Percentiles rank a stretch among this genome's conserved stretches.
Evolutionary conservation across 495 filamentous ascomycete species (phyloP).

Genomic region (Aspergillus mulundensis): DNA sequence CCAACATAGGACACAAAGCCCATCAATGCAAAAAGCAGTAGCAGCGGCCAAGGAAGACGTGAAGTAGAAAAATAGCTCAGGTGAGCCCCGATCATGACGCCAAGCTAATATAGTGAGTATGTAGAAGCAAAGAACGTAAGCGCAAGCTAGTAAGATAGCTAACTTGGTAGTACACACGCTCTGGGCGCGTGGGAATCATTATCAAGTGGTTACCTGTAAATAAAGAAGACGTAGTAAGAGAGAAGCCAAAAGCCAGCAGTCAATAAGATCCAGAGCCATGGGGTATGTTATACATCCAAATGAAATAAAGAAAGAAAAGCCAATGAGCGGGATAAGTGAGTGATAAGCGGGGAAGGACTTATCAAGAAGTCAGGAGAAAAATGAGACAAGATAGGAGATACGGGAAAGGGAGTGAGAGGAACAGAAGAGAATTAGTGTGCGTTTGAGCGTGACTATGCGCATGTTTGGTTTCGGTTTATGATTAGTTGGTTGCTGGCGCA

Average conservation of each 20-base stretch:
- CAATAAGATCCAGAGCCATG: slow-evolving; percentile 13
- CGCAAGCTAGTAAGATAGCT: neutral
- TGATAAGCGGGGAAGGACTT: neutral
- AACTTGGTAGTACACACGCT: neutral
- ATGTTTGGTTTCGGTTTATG: neutral
- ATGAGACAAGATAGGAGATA: neutral
- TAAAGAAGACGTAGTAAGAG: neutral
- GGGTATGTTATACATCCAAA: slow-evolving; percentile 15
- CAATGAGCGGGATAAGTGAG: neutral
- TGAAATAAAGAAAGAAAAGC: slow-evolving; percentile 9
- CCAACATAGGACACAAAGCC: neutral
- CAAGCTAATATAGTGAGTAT: neutral
- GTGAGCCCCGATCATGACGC: neutral
- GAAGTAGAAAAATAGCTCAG: neutral
- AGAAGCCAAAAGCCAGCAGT: neutral
- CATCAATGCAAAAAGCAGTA: neutral
- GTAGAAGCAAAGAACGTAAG: neutral
- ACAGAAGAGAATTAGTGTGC: neutral
- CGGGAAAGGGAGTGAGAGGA: slow-evolving; percentile 1
- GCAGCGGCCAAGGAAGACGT: neutral
- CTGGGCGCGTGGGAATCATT: neutral
- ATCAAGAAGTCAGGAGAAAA: neutral
- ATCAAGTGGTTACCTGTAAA: slow-evolving; percentile 1
- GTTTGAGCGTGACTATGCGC: neutral
- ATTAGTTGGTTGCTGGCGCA: slow-evolving; percentile 7